These are phyloP conservation scores for Calonectria montana DNA, from an alignment of 2,329 filamentous ascomycete genomes.

Conservation along the genomic window DNA sequence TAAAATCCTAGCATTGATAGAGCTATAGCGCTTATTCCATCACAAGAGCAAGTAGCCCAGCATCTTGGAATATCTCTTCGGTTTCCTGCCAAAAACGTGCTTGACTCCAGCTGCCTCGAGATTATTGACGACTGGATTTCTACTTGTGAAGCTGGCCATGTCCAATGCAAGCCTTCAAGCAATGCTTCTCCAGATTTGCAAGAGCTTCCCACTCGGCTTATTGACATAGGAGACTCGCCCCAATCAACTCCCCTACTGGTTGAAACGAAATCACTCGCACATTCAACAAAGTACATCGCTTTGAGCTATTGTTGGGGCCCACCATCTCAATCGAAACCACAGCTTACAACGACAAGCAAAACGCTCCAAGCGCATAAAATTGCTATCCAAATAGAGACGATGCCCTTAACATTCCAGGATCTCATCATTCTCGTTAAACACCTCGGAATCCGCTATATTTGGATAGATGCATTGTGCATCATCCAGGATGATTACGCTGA, in stretches of 20 bases:
- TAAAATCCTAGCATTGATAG: not conserved
- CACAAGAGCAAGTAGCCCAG: not conserved
- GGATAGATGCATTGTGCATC: slow-evolving; percentile 9
- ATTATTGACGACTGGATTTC: not conserved
- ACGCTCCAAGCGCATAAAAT: not conserved
- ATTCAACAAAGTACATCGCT: not conserved
- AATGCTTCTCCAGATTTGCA: not conserved
- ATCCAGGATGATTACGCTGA: not conserved
- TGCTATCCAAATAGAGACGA: not conserved
- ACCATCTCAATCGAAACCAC: not conserved
- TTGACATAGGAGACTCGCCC: not conserved
- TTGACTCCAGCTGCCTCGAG: not conserved
- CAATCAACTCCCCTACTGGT: not conserved
- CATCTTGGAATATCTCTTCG: slow-evolving; percentile 1
- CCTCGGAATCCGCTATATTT: not conserved
- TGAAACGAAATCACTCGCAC: not conserved
- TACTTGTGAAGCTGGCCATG: not conserved
- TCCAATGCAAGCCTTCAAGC: not conserved
- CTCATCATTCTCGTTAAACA: not conserved
- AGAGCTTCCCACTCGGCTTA: not conserved
- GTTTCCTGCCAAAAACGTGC: not conserved
- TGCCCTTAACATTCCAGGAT: slow-evolving; percentile 3
- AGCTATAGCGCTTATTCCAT: not conserved
- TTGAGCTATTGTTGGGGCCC: slow-evolving; percentile 4
- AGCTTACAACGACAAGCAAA: not conserved